These are phyloP conservation scores for Sodiomyces alkalinus DNA, from an alignment of 2,329 filamentous ascomycete genomes.

Conservation along the genomic window DNA sequence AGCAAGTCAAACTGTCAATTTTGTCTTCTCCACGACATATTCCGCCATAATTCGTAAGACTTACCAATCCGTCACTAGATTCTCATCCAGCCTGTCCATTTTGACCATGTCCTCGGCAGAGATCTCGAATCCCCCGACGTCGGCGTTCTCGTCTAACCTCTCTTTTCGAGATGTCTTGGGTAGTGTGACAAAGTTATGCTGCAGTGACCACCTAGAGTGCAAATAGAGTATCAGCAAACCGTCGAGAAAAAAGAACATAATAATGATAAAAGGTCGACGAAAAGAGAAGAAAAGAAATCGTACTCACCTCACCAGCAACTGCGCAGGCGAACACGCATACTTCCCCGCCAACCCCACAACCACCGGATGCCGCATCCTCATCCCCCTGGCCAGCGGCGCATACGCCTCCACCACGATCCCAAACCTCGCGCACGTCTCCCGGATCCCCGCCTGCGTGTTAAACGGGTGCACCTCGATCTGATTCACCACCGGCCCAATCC, in stretches of 20 bases:
- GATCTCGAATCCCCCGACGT: conserved; percentile 46
- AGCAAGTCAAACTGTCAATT: too few species aligned
- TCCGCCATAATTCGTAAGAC: too few species aligned
- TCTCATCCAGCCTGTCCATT: conserved; percentile 54
- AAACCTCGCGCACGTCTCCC: conserved; percentile 48
- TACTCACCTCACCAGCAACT: conserved; percentile 51
- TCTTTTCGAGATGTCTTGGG: conserved; percentile 54
- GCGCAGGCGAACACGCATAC: conserved; percentile 55
- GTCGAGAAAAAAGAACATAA: background rate
- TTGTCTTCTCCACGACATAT: too few species aligned
- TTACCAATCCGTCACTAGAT: conserved; percentile 54
- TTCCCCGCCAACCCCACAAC: conserved; percentile 48
- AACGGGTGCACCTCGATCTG: conserved; percentile 76
- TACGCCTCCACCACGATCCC: conserved; percentile 65
- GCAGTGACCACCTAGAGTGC: conserved; percentile 52
- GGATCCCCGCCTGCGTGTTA: conserved; percentile 56
- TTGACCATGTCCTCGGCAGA: conserved; percentile 43
- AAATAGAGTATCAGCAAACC: background rate
- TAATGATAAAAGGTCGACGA: too few species aligned
- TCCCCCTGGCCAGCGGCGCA: conserved; percentile 57
- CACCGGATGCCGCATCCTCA: conserved; percentile 52
- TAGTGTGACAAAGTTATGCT: conserved; percentile 56
- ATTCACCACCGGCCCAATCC: conserved; percentile 54
- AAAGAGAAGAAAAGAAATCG: background rate
- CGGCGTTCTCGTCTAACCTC: conserved; percentile 49